Evolutionary conservation across 306 rosid species (phyloP), one percentile per base, ranked within the genome.

Genomic region (Cucumis melo): DNA sequence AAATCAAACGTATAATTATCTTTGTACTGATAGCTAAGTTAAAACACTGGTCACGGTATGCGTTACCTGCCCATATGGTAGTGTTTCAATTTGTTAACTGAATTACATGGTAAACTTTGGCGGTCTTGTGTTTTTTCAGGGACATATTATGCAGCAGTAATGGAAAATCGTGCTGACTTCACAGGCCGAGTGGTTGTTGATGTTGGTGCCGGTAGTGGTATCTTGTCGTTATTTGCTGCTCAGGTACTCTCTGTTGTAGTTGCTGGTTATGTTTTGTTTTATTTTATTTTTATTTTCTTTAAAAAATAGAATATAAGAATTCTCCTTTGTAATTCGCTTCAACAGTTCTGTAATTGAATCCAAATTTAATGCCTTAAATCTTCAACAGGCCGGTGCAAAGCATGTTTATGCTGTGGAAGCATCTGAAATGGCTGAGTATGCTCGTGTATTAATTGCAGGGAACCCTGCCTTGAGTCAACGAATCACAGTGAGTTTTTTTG

Each of bases 381-480:
- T 68, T 61, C 29, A 62, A 53, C 61, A 93, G 98, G 98, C 98
- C n/a, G 98, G 98, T 46, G 98, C 98, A 62, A 93, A 91, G 73
- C 98, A 93, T 85, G 98, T 93, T 80, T 93, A 93, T 83, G 98
- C 98, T 2, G 98, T 93, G 81, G 98, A 93, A 87, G 98, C 98
- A 59, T 93, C 98, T 82, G 98, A 93, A 85, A 93, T 93, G 98
- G 94, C 98, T 77, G 97, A 93, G 78, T 93, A 93, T 79, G 98
- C 98, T 14, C 90, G 85, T 20, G 88, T 83, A 77, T 88, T 93
- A 72, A 86, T 93, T 83, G 89, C 91, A 44, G 98, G 98, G 73
- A 93, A 93, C 83, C 96, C 97, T 63, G 76, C 54, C 19, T 79
- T 93, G 63, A 83, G 90, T 81, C 88, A 90, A 77, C 87, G 98